phyloP scores from a whole-genome alignment of 2,329 filamentous ascomycete genomes.

The Plenodomus lindquistii region DNA sequence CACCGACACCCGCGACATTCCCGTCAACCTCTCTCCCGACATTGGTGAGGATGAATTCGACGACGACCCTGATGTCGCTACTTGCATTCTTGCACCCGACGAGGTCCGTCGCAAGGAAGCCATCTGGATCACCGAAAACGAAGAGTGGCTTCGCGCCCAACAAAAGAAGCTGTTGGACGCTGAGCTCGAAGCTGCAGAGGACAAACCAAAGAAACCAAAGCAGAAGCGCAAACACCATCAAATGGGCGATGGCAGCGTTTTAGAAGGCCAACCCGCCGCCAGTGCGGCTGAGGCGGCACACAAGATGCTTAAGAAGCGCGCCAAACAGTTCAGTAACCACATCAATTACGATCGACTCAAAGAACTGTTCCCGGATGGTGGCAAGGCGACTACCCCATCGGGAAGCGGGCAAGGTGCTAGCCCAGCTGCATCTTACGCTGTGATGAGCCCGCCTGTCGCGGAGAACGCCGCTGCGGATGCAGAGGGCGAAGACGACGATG shows the following conservation, averaged over 20 bases:
- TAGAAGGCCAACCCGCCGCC: constrained; percentile 48
- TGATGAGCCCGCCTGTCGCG: constrained; percentile 9
- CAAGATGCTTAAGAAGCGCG: constrained; percentile 53
- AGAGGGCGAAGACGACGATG: constrained; percentile 25
- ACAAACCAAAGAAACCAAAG: constrained; percentile 55
- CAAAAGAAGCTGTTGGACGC: constrained; percentile 81
- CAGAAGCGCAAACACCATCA: constrained; percentile 43
- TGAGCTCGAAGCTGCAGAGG: constrained; percentile 62
- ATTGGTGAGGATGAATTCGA: constrained; percentile 83
- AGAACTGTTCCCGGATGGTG: constrained; percentile 42
- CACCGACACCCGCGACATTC: constrained; percentile 25
- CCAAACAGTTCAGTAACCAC: constrained; percentile 47
- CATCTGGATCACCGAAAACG: constrained; percentile 94
- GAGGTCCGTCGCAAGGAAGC: constrained; percentile 84
- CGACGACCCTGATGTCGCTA: constrained; percentile 83
- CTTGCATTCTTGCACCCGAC: constrained; percentile 72
- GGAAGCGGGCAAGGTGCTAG: constrained; percentile 28
- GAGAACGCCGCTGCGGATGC: constrained; percentile 14
- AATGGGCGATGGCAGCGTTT: constrained; percentile 47
- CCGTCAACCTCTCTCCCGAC: constrained; percentile 50
- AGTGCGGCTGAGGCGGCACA: constrained; percentile 51
- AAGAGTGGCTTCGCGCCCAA: constrained; percentile 85
- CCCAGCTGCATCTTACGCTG: constrained; percentile 16
- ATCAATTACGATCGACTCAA: constrained; percentile 54
- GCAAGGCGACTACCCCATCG: constrained; percentile 15